Evolutionary conservation across 2,329 filamentous ascomycete species (phyloP).

Genomic region (Ambrosiella cleistominuta): DNA sequence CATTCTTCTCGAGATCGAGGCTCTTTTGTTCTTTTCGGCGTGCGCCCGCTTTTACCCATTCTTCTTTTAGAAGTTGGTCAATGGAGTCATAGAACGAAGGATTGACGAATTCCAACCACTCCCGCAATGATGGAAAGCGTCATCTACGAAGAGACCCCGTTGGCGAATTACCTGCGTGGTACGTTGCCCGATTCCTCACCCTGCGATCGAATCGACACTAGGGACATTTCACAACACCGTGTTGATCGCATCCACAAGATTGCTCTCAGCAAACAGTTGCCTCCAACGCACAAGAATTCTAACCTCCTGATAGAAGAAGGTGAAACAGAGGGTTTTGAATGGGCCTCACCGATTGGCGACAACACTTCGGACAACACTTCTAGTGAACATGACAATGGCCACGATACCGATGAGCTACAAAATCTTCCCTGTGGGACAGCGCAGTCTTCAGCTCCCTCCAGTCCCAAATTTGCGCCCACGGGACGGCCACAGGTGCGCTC

Average conservation of each 20-base stretch:
- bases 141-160: slow-evolving; percentile 69
- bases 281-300: neutral
- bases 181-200: slow-evolving; percentile 17
- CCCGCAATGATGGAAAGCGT: slow-evolving; percentile 59
- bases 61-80: neutral
- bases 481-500: slow-evolving; percentile 36
- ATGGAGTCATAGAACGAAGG: neutral
- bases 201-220: neutral
- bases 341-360: slow-evolving; percentile 25
- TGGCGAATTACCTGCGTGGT: slow-evolving; percentile 86
- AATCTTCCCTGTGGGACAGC: slow-evolving; percentile 15
- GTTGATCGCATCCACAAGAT: neutral
- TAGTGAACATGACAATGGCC: slow-evolving; percentile 10
- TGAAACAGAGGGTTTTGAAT: slow-evolving; percentile 29
- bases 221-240: neutral
- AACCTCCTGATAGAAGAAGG: slow-evolving; percentile 27
- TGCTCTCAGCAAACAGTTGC: neutral
- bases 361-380: slow-evolving; percentile 18
- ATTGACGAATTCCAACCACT: neutral
- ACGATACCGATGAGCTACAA: slow-evolving; percentile 17
- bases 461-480: slow-evolving; percentile 37
- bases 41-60: neutral
- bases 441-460: slow-evolving; percentile 29
- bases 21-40: neutral
- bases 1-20: neutral